Conservation (phyloP, 2,329 filamentous ascomycete genomes). For the Teratosphaeria destructans region DNA sequence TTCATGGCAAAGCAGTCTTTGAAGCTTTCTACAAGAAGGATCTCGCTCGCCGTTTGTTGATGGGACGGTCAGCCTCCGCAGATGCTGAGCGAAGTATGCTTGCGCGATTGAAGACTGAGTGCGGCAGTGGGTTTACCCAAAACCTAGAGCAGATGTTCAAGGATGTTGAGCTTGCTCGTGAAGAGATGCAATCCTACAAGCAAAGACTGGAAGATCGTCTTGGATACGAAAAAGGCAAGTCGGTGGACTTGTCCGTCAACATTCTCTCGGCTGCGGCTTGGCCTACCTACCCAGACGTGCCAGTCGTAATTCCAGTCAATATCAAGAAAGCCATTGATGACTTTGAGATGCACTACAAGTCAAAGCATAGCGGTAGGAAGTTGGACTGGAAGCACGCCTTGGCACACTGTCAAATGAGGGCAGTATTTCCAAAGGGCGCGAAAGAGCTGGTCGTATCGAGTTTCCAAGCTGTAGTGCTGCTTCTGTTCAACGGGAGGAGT, state of each 20-base stretch:
- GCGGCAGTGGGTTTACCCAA: conserved; percentile 86
- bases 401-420: conserved; percentile 80
- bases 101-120: conserved; percentile 81
- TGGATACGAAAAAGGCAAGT: conserved; percentile 36
- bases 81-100: conserved; percentile 97
- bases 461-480: conserved; percentile 82
- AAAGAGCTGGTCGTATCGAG: conserved; percentile 88
- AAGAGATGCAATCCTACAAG: conserved; percentile 88
- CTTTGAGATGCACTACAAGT: conserved; percentile 79
- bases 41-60: conserved; percentile 75
- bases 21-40: conserved; percentile 99
- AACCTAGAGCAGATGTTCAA: conserved; percentile 99
- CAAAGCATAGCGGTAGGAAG: conserved; percentile 78
- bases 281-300: conserved; percentile 77
- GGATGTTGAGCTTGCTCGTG: conserved; percentile 83
- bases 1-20: conserved; percentile 94
- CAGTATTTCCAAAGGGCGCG: conserved; percentile 63
- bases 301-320: conserved; percentile 62
- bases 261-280: conserved; percentile 86
- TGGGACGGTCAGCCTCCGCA: conserved; percentile 85
- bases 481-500: conserved; percentile 72
- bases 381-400: conserved; percentile 87
- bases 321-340: conserved; percentile 66
- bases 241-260: conserved; percentile 71
- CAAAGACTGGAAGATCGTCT: conserved; percentile 49